These are phyloP conservation scores for Stephanodiscus minutulus DNA, from an alignment of 108 stramenopile species.

Conservation along the genomic window DNA sequence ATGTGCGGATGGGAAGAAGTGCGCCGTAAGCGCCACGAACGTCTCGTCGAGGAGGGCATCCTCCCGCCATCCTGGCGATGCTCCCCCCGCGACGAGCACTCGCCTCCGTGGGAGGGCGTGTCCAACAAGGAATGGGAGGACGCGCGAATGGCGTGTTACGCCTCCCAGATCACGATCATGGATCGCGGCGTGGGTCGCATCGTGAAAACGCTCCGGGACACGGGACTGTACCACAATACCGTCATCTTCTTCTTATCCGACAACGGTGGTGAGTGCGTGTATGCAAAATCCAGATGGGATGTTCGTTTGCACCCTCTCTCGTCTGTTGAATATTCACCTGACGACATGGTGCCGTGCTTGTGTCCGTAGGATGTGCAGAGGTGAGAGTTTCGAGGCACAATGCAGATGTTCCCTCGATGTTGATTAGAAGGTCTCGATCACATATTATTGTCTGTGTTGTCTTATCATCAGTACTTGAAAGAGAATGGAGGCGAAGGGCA, in stretches of 20 bases:
- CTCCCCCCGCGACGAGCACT: constrained; percentile 46
- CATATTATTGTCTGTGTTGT: neutral
- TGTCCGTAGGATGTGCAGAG: constrained; percentile 24
- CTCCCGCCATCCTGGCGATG: constrained; percentile 42
- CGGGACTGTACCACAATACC: constrained; percentile 37
- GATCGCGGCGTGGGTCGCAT: constrained; percentile 52
- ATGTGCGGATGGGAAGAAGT: constrained; percentile 45
- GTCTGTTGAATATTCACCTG: neutral
- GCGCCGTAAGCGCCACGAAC: constrained; percentile 24
- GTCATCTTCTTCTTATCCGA: constrained; percentile 53
- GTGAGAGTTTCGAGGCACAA: neutral
- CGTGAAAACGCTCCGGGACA: constrained; percentile 18
- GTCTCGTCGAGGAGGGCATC: constrained; percentile 32
- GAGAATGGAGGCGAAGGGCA: constrained; percentile 50
- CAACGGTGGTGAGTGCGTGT: constrained; percentile 36
- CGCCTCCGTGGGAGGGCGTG: constrained; percentile 38
- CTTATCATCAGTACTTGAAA: constrained; percentile 34
- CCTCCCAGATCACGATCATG: constrained; percentile 49
- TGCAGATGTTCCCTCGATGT: neutral
- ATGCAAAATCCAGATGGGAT: neutral
- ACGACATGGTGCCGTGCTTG: neutral
- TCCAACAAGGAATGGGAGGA: constrained; percentile 47
- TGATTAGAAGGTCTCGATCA: neutral
- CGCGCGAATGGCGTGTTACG: constrained; percentile 47
- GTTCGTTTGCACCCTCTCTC: neutral